Evolutionary conservation across 1,284 basidiomycete species (phyloP).

Genomic region (Boletus semigastroideus): DNA sequence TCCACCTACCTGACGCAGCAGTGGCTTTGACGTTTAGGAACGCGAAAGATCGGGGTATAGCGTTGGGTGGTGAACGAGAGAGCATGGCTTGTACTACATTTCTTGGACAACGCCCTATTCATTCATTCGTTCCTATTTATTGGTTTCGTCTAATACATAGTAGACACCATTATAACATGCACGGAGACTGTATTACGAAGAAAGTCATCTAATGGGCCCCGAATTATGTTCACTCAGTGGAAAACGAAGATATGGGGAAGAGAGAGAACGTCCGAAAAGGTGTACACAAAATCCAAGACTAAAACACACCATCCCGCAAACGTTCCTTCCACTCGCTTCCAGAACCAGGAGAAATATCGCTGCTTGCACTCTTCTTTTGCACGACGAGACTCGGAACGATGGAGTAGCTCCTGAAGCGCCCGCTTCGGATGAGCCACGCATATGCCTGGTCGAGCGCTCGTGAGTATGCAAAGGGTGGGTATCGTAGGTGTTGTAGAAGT

Average conservation of each 20-base stretch:
- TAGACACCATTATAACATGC: too few species aligned
- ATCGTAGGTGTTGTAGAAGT: slow-evolving; percentile 51
- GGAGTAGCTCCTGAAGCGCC: slow-evolving; percentile 55
- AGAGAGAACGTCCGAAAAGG: background rate
- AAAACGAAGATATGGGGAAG: background rate
- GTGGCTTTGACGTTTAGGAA: too few species aligned
- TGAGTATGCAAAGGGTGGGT: slow-evolving; percentile 71
- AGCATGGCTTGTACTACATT: too few species aligned
- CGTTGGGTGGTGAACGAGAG: too few species aligned
- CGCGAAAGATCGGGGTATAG: too few species aligned
- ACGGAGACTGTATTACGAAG: too few species aligned
- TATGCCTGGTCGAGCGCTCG: slow-evolving; percentile 75
- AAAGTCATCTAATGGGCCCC: too few species aligned
- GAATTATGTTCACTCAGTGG: too few species aligned
- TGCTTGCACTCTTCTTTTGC: slow-evolving; percentile 54
- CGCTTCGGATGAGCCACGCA: slow-evolving; percentile 62
- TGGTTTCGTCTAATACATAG: too few species aligned
- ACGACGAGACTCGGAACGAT: slow-evolving; percentile 64
- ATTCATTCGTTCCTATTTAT: too few species aligned
- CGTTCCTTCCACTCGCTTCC: slow-evolving; percentile 58
- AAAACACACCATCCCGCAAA: slow-evolving; percentile 51
- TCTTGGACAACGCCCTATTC: too few species aligned
- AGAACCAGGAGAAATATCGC: slow-evolving; percentile 51
- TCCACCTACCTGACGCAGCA: too few species aligned
- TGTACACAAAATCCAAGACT: background rate